A percentile compares a stretch with the other conserved stretches of the same genome.
Evolutionary conservation across 805 yeast species (phyloP).

Genomic region (Brettanomyces naardenensis): DNA sequence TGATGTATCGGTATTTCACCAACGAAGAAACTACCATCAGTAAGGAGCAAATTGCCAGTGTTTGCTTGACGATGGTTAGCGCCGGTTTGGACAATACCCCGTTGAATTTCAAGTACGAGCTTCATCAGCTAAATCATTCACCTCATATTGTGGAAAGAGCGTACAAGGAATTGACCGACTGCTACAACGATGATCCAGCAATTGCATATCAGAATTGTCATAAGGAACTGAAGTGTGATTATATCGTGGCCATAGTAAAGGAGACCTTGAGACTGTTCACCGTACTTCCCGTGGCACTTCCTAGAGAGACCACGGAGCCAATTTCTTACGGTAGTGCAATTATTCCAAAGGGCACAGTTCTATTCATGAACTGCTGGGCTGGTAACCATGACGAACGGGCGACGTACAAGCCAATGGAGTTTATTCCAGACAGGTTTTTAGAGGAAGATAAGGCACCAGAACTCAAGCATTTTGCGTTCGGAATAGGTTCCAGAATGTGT

Average conservation of each 20-base stretch:
- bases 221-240: slow-evolving; percentile 32
- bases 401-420: slow-evolving; percentile 37
- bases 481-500: slow-evolving; percentile 68
- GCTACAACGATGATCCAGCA: slow-evolving; percentile 20
- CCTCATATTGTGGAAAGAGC: slow-evolving; percentile 37
- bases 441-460: slow-evolving; percentile 1
- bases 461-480: slow-evolving; percentile 47
- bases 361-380: slow-evolving; percentile 62
- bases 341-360: slow-evolving; percentile 49
- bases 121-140: slow-evolving; percentile 49
- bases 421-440: slow-evolving; percentile 49
- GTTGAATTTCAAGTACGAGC: slow-evolving; percentile 48
- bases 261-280: slow-evolving; percentile 58
- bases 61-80: slow-evolving; percentile 68
- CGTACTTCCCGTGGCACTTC: slow-evolving; percentile 60
- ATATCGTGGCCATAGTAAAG: slow-evolving; percentile 47
- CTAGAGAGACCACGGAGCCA: slow-evolving; percentile 49
- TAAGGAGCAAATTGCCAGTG: slow-evolving; percentile 29
- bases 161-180: slow-evolving; percentile 28
- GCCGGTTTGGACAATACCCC: slow-evolving; percentile 76
- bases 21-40: slow-evolving; percentile 6
- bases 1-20: slow-evolving; percentile 21
- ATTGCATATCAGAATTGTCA: slow-evolving; percentile 21
- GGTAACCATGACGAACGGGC: slow-evolving; percentile 53
- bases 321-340: slow-evolving; percentile 31